These are phyloP conservation scores for Jatropha curcas DNA, from an alignment of 345 rosid species.

Conservation along the genomic window DNA sequence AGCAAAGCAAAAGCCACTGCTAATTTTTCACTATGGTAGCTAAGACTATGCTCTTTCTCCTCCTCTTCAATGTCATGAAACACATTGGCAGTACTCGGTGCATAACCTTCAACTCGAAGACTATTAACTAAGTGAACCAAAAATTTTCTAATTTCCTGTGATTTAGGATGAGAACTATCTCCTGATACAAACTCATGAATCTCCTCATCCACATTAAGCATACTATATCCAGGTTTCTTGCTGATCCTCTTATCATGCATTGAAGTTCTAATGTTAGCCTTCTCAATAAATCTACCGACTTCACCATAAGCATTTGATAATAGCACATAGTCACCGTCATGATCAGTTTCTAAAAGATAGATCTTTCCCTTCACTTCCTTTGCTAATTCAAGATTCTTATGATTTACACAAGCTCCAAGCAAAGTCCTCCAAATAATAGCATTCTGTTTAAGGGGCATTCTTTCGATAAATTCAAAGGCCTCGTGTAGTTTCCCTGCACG, in stretches of 20 bases:
- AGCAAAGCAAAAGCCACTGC: constrained; percentile 51
- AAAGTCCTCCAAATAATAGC: constrained; percentile 51
- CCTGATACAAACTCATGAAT: constrained; percentile 48
- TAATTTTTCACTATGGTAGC: constrained; percentile 53
- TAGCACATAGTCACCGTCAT: constrained; percentile 61
- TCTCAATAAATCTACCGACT: constrained; percentile 39
- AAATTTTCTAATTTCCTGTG: constrained; percentile 28
- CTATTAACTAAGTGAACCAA: constrained; percentile 27
- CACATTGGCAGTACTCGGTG: constrained; percentile 29
- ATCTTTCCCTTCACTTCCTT: constrained; percentile 43
- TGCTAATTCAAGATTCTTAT: constrained; percentile 39
- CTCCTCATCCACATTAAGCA: constrained; percentile 32
- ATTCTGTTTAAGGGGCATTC: constrained; percentile 45
- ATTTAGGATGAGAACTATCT: constrained; percentile 43
- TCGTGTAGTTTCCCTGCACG: constrained; percentile 42
- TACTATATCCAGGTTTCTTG: constrained; percentile 46
- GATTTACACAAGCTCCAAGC: constrained; percentile 56
- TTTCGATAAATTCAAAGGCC: constrained; percentile 45
- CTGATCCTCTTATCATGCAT: constrained; percentile 47
- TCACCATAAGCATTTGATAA: constrained; percentile 54
- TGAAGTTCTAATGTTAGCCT: constrained; percentile 33
- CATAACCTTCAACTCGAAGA: constrained; percentile 41
- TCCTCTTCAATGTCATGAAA: constrained; percentile 56
- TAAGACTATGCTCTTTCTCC: constrained; percentile 51
- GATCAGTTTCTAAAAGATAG: constrained; percentile 40